phyloP scores from a whole-genome alignment of 2,329 filamentous ascomycete species.

The Monosporascus sp. region DNA sequence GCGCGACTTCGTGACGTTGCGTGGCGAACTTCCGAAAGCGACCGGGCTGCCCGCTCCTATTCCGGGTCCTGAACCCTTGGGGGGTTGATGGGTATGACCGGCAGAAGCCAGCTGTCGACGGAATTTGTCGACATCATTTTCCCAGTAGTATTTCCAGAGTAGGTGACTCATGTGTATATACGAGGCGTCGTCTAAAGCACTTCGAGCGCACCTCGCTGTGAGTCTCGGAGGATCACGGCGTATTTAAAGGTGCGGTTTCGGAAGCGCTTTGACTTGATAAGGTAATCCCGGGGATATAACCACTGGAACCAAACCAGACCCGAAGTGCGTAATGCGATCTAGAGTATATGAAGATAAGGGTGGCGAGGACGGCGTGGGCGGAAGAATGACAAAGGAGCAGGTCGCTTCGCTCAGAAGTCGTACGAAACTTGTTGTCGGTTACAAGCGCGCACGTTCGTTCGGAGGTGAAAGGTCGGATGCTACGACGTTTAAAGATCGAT shows the following conservation, averaged over 20 bases:
- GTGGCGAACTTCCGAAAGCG: slow-evolving; percentile 44
- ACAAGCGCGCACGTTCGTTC: too few species aligned
- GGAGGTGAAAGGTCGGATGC: neutral
- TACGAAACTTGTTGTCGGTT: too few species aligned
- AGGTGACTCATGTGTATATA: slow-evolving; percentile 80
- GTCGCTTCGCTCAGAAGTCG: neutral
- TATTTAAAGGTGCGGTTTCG: slow-evolving; percentile 72
- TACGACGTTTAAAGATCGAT: neutral
- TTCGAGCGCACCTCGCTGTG: slow-evolving; percentile 81
- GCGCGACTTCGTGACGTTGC: slow-evolving; percentile 43
- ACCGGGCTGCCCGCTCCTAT: slow-evolving; percentile 35
- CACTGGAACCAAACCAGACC: neutral
- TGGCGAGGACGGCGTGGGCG: neutral
- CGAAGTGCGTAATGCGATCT: neutral
- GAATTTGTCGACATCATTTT: slow-evolving; percentile 97
- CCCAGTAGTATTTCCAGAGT: slow-evolving; percentile 94
- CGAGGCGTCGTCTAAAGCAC: slow-evolving; percentile 38
- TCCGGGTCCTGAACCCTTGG: slow-evolving; percentile 42
- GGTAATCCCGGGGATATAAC: slow-evolving; percentile 8
- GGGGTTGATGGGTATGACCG: slow-evolving; percentile 47
- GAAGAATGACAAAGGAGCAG: neutral
- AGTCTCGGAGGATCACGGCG: slow-evolving; percentile 77
- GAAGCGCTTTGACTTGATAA: slow-evolving; percentile 29
- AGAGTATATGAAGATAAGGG: neutral
- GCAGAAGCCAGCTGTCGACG: slow-evolving; percentile 77